A percentile compares a stretch with the other conserved stretches of the same genome.
These are phyloP conservation scores for Geranium rotundifolium DNA, from an alignment of 345 rosid species.

Conservation along the genomic window DNA sequence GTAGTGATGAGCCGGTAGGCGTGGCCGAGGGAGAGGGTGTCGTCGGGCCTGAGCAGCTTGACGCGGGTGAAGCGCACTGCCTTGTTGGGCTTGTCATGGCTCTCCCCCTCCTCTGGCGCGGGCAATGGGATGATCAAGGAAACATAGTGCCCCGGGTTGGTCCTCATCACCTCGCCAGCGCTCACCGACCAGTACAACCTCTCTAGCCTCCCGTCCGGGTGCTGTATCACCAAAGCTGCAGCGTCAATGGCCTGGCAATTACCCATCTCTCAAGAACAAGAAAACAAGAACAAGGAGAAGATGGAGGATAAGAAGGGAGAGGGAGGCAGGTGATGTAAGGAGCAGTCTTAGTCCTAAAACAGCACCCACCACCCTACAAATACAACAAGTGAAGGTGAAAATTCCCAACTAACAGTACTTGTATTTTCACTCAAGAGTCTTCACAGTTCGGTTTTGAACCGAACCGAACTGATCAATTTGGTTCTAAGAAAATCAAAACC, in stretches of 20 bases:
- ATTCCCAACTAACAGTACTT: not conserved
- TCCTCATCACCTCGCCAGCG: slow-evolving; percentile 69
- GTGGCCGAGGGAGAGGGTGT: slow-evolving; percentile 79
- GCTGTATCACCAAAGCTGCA: slow-evolving; percentile 85
- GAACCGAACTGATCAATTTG: not conserved
- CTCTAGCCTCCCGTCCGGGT: slow-evolving; percentile 72
- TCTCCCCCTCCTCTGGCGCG: slow-evolving; percentile 13
- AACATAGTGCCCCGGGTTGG: slow-evolving; percentile 88
- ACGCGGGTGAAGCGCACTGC: slow-evolving; percentile 63
- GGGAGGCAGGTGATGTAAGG: not conserved
- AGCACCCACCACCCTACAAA: not conserved
- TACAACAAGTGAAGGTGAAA: not conserved
- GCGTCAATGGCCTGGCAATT: slow-evolving; percentile 97
- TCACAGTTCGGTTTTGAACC: not conserved
- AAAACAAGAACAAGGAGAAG: not conserved
- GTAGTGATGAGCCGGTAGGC: slow-evolving; percentile 90
- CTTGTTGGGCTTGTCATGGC: slow-evolving; percentile 9
- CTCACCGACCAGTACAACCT: slow-evolving; percentile 59
- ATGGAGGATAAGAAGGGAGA: not conserved
- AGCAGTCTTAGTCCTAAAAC: not conserved
- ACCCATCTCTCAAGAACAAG: slow-evolving; percentile 30
- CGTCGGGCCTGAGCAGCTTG: slow-evolving; percentile 78
- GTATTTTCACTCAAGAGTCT: no score
- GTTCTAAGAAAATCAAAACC: not conserved
- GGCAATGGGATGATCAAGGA: slow-evolving; percentile 88